Percentiles rank a stretch among this genome's conserved stretches.
Evolutionary conservation across 352 stramenopile genomes (phyloP).

Genomic region (Phytophthora vignae): DNA sequence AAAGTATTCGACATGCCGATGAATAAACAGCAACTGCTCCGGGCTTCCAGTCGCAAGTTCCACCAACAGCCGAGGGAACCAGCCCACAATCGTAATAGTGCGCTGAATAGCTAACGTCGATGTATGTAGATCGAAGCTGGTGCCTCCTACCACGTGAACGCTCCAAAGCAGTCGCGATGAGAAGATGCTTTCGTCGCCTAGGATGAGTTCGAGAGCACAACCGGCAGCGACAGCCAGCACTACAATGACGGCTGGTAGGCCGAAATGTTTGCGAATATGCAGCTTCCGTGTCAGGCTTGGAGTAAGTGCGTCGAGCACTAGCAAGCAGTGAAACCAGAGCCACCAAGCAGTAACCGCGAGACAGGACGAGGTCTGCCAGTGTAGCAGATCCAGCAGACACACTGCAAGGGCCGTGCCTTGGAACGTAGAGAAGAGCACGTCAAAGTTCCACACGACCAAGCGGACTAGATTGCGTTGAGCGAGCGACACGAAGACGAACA

Average conservation of each 20-base stretch:
- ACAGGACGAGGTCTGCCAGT: constrained; percentile 36
- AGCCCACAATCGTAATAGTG: constrained; percentile 34
- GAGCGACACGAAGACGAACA: constrained; percentile 9
- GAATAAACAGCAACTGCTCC: constrained; percentile 35
- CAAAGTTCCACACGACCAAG: constrained; percentile 30
- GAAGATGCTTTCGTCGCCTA: constrained; percentile 17
- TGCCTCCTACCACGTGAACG: background rate
- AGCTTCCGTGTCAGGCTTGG: constrained; percentile 29
- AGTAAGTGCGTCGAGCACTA: constrained; percentile 57
- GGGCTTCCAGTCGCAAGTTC: constrained; percentile 22
- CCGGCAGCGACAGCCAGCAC: constrained; percentile 10
- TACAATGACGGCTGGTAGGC: constrained; percentile 18
- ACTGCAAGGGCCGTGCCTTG: constrained; percentile 24
- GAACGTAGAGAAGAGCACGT: constrained; percentile 37
- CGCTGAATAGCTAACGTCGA: constrained; percentile 29
- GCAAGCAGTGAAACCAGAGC: constrained; percentile 60
- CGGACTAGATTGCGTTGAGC: constrained; percentile 28
- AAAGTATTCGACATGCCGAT: constrained; percentile 31
- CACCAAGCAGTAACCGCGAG: constrained; percentile 50
- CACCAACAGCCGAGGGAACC: constrained; percentile 27
- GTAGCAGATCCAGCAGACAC: constrained; percentile 43
- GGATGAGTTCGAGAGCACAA: constrained; percentile 17
- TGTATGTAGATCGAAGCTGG: constrained; percentile 19
- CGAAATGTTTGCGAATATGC: constrained; percentile 22
- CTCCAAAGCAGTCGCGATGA: constrained; percentile 28